Percentiles rank a stretch among this genome's conserved stretches.
These are phyloP conservation scores for Cudoniella acicularis DNA, from an alignment of 495 filamentous ascomycete species.

Conservation along the genomic window DNA sequence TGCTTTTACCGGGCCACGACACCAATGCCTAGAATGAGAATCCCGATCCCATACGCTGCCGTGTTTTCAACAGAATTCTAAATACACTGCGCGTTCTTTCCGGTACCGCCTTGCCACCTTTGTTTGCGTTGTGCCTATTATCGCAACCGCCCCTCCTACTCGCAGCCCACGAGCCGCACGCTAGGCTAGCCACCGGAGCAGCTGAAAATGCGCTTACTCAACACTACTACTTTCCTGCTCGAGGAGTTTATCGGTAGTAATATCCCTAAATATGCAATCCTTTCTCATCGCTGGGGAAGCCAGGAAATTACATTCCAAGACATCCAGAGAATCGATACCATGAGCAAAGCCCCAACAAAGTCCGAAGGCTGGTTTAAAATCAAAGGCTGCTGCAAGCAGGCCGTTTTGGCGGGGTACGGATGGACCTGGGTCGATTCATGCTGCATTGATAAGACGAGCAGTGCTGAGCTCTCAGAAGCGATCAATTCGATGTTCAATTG, in stretches of 20 bases:
- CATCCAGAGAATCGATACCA: background rate
- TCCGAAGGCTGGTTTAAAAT: background rate
- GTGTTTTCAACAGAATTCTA: too few species aligned
- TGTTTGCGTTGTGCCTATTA: too few species aligned
- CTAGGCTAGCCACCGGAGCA: too few species aligned
- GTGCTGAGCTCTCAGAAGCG: conserved; percentile 34
- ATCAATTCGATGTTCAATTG: conserved; percentile 35
- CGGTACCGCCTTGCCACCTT: too few species aligned
- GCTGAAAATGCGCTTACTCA: background rate
- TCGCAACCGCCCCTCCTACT: too few species aligned
- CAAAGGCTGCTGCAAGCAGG: conserved; percentile 18
- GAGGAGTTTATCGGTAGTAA: background rate
- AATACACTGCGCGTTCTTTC: too few species aligned
- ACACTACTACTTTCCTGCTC: background rate
- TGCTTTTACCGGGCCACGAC: too few species aligned
- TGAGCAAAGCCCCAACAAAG: background rate
- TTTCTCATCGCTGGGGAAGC: conserved; percentile 28
- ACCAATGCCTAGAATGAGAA: too few species aligned
- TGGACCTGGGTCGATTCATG: conserved; percentile 41
- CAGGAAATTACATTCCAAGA: conserved; percentile 27
- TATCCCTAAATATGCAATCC: conserved; percentile 24
- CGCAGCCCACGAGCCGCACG: too few species aligned
- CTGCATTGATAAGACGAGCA: conserved; percentile 31
- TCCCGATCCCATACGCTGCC: too few species aligned
- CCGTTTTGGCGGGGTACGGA: conserved; percentile 10